Conservation (phyloP, 305 asterid species). For the Striga hermonthica region DNA sequence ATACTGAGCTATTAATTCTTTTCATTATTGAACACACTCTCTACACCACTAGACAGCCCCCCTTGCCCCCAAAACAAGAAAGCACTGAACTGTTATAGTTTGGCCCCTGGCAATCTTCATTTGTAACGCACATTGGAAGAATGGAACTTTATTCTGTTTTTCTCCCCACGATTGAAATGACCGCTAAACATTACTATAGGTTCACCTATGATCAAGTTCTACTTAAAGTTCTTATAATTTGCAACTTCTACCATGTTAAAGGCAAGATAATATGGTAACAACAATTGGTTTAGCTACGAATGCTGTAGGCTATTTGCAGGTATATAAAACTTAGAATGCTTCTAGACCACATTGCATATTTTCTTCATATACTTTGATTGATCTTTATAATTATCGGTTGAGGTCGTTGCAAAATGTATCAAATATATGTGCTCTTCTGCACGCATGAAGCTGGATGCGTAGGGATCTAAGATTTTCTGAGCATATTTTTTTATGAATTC, state of each 20-base stretch:
- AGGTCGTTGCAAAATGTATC: slow-evolving; percentile 1
- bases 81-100: too few species aligned
- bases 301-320: not conserved
- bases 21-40: not conserved
- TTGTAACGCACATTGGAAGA: too few species aligned
- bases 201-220: too few species aligned
- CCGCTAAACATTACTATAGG: too few species aligned
- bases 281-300: too few species aligned
- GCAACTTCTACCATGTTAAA: not conserved
- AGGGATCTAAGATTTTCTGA: too few species aligned
- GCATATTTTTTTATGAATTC: not conserved
- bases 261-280: too few species aligned
- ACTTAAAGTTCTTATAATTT: not conserved
- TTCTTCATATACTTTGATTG: not conserved
- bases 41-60: not conserved
- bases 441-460: not conserved
- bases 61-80: too few species aligned
- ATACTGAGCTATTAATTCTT: not conserved
- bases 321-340: slow-evolving; percentile 1
- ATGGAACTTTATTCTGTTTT: too few species aligned
- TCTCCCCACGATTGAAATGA: too few species aligned
- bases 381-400: slow-evolving; percentile 6
- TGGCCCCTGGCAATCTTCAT: too few species aligned
- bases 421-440: too few species aligned
- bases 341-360: not conserved